Percentiles rank a stretch among this genome's conserved stretches.
phyloP scores from a whole-genome alignment of 441 rosid species.

The Heliophila coronopifolia region DNA sequence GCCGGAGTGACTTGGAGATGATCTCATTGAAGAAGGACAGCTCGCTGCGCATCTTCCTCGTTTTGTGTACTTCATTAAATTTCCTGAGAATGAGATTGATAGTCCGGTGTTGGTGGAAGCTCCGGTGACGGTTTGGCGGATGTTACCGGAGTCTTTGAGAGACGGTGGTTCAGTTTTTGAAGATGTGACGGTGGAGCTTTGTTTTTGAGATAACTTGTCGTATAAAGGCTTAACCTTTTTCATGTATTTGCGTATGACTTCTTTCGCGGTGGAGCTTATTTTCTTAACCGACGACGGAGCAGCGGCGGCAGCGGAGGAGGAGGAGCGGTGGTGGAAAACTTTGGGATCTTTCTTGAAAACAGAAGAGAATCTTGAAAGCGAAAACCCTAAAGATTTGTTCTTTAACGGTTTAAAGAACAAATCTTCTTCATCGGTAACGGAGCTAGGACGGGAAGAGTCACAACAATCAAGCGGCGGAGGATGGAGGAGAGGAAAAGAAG shows the following conservation, averaged over 20 bases:
- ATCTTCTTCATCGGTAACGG: slow-evolving; percentile 69
- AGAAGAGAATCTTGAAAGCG: slow-evolving; percentile 69
- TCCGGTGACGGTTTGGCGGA: too few species aligned
- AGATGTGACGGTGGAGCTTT: slow-evolving; percentile 30
- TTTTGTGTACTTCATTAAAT: slow-evolving; percentile 55
- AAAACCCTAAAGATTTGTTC: slow-evolving; percentile 34
- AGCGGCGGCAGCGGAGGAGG: too few species aligned
- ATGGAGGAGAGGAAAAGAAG: slow-evolving; percentile 45
- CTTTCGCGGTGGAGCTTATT: slow-evolving; percentile 72
- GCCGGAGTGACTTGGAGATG: slow-evolving; percentile 88
- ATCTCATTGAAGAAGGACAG: slow-evolving; percentile 90
- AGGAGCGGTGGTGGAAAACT: too few species aligned
- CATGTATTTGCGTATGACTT: slow-evolving; percentile 70
- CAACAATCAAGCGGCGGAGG: slow-evolving; percentile 43
- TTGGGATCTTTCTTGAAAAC: slow-evolving; percentile 71
- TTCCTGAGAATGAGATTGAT: slow-evolving; percentile 81
- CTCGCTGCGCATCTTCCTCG: slow-evolving; percentile 60
- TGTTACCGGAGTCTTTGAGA: slow-evolving; percentile 16
- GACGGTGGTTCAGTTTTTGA: too few species aligned
- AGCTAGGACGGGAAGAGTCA: slow-evolving; percentile 83
- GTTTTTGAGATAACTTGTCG: slow-evolving; percentile 75
- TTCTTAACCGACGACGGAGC: slow-evolving; percentile 59
- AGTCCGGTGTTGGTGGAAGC: slow-evolving; percentile 19
- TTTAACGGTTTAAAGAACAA: slow-evolving; percentile 26
- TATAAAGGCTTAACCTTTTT: slow-evolving; percentile 87